These are phyloP conservation scores for Psilocybe mexicana DNA, from an alignment of 1,284 basidiomycete genomes.

Conservation along the genomic window DNA sequence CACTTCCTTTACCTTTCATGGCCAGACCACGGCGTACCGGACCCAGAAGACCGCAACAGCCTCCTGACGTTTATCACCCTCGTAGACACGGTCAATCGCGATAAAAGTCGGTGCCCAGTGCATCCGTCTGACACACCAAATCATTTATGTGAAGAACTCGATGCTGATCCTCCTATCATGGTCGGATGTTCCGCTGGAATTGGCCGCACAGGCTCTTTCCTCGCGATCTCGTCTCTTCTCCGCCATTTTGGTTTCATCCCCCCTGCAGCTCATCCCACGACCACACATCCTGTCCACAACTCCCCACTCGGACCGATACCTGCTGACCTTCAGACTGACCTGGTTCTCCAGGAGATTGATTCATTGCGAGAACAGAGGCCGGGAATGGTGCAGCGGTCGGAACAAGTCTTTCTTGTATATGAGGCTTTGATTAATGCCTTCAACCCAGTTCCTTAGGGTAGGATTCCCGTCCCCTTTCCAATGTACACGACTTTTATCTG, in stretches of 20 bases:
- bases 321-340: slow-evolving; percentile 50
- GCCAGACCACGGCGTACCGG: slow-evolving; percentile 83
- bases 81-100: slow-evolving; percentile 61
- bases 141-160: slow-evolving; percentile 18
- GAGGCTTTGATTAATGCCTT: slow-evolving; percentile 44
- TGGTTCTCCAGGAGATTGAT: slow-evolving; percentile 75
- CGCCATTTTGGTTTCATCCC: slow-evolving; percentile 56
- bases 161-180: slow-evolving; percentile 72
- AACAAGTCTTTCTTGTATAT: slow-evolving; percentile 71
- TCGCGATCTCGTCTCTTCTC: slow-evolving; percentile 74
- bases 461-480: neutral
- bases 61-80: slow-evolving; percentile 63
- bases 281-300: slow-evolving; percentile 34
- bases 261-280: slow-evolving; percentile 30
- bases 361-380: slow-evolving; percentile 77
- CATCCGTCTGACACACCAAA: slow-evolving; percentile 22
- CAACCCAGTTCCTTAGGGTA: neutral
- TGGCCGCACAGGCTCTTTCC: slow-evolving; percentile 88
- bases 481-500: neutral
- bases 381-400: slow-evolving; percentile 76
- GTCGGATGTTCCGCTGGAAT: slow-evolving; percentile 89
- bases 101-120: slow-evolving; percentile 35
- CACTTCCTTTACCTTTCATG: slow-evolving; percentile 77
- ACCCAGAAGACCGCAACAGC: slow-evolving; percentile 51
- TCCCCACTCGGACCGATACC: slow-evolving; percentile 63